Evolutionary conservation across 192 early-diverging fungal species (phyloP).

Genomic region (Powellomyces hirtus): DNA sequence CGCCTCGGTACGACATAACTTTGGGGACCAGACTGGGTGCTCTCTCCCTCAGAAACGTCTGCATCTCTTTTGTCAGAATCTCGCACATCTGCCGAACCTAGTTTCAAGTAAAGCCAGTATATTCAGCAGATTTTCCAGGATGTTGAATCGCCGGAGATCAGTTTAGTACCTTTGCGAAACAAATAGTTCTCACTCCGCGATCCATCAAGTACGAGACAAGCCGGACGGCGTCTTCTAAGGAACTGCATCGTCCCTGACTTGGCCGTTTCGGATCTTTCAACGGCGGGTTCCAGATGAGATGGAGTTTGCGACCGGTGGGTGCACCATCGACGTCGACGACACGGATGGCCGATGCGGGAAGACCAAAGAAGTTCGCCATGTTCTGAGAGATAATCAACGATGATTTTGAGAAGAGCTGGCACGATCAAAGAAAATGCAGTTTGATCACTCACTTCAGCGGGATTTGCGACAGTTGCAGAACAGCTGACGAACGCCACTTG

Average conservation of each 20-base stretch:
- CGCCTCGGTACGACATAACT: conserved; percentile 74
- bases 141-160: no score
- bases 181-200: conserved; percentile 23
- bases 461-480: conserved; percentile 70
- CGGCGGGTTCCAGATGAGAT: conserved; percentile 45
- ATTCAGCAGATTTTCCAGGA: no score
- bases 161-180: conserved; percentile 45
- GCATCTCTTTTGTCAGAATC: conserved; percentile 35
- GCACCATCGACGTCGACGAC: conserved; percentile 33
- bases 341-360: conserved; percentile 12
- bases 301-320: conserved; percentile 39
- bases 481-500: conserved; percentile 62
- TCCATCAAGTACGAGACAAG: conserved; percentile 12
- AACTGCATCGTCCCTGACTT: conserved; percentile 19
- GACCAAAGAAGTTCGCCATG: conserved; percentile 41
- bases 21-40: conserved; percentile 7
- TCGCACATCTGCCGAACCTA: conserved; percentile 56
- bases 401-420: no score
- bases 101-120: no score
- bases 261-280: conserved; percentile 8
- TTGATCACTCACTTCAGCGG: conserved; percentile 37
- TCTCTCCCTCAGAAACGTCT: conserved; percentile 31
- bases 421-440: background rate
- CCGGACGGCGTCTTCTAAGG: conserved; percentile 22
- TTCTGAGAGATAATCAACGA: no score